Conservation (phyloP, 2,329 filamentous ascomycete genomes). For the Trichoderma oligosporum region DNA sequence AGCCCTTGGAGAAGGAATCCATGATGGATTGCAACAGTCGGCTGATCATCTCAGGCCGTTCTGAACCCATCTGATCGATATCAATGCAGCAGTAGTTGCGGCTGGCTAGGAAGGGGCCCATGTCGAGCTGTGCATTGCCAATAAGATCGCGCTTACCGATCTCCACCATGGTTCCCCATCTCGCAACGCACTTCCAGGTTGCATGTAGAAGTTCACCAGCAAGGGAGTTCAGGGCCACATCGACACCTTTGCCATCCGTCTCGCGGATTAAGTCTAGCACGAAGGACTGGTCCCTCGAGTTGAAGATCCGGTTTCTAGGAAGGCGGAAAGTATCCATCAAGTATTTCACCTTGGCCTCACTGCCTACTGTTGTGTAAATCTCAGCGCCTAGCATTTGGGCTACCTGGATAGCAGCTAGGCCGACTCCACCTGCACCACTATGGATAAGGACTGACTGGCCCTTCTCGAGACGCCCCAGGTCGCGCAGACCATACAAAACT, state of each 20-base stretch:
- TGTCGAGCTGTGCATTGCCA: conserved; percentile 38
- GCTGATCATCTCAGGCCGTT: background rate
- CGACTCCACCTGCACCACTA: conserved; percentile 33
- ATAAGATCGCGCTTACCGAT: conserved; percentile 35
- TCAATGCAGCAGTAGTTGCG: conserved; percentile 34
- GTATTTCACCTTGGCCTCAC: conserved; percentile 20
- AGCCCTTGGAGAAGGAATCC: no score
- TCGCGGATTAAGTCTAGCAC: conserved; percentile 23
- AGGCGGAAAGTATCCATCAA: conserved; percentile 26
- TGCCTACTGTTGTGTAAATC: conserved; percentile 32
- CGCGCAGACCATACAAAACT: conserved; percentile 31
- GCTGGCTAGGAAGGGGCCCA: conserved; percentile 40
- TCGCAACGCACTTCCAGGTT: conserved; percentile 36
- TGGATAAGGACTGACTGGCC: conserved; percentile 37
- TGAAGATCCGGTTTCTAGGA: conserved; percentile 27
- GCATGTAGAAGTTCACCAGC: conserved; percentile 30
- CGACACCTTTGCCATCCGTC: conserved; percentile 29
- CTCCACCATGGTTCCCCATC: conserved; percentile 35
- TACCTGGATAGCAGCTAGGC: conserved; percentile 33
- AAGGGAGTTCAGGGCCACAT: conserved; percentile 33
- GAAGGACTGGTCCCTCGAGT: conserved; percentile 27
- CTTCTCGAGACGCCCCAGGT: conserved; percentile 27
- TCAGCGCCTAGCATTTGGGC: conserved; percentile 34
- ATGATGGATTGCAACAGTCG: background rate
- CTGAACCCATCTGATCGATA: background rate